Conservation (phyloP, 2,329 filamentous ascomycete genomes). For the Ceratocystis diversiconidia region DNA sequence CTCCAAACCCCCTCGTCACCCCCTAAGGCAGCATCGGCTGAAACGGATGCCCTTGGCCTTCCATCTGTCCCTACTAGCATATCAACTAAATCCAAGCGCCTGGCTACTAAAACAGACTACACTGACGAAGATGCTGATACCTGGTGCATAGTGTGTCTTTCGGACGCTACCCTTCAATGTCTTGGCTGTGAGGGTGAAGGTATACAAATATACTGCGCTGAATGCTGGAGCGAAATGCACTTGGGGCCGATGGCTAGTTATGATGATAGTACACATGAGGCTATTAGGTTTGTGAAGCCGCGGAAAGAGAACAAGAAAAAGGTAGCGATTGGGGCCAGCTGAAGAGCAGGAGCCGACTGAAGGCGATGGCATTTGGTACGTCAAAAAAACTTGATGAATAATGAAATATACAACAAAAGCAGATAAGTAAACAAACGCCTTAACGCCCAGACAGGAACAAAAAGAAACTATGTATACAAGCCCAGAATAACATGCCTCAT, state of each 20-base stretch:
- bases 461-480: not conserved
- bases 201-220: conserved; percentile 49
- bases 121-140: conserved; percentile 58
- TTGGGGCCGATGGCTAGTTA: conserved; percentile 51
- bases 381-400: not conserved
- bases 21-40: conserved; percentile 20
- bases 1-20: conserved; percentile 29
- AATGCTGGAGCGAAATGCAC: conserved; percentile 75
- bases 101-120: conserved; percentile 31
- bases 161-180: conserved; percentile 61
- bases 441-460: not conserved
- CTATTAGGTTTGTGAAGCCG: conserved; percentile 41
- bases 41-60: conserved; percentile 21
- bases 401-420: conserved; percentile 4
- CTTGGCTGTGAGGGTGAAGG: conserved; percentile 52
- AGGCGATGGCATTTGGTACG: not conserved
- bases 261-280: conserved; percentile 56
- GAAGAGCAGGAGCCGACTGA: conserved; percentile 17
- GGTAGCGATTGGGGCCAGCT: conserved; percentile 28
- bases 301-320: conserved; percentile 24
- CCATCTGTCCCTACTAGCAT: conserved; percentile 34
- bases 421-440: not conserved
- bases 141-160: conserved; percentile 74
- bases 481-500: not conserved
- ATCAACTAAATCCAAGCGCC: conserved; percentile 31